Evolutionary conservation across 2,329 filamentous ascomycete genomes (phyloP), one percentile per base, ranked within the genome.

Genomic region (Sporothrix inflata): DNA sequence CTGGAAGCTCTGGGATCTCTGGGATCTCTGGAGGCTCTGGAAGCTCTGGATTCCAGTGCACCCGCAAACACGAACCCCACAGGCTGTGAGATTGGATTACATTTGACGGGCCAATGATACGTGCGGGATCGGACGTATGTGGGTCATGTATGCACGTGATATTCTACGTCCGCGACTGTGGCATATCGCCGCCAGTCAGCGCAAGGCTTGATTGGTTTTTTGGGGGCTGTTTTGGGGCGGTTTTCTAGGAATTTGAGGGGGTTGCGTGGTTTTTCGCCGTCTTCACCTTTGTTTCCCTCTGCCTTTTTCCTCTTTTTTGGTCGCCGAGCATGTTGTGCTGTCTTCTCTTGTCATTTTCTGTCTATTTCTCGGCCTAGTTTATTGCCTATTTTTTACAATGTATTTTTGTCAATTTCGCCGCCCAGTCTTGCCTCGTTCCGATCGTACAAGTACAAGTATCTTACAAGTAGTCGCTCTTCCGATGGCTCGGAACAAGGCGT

Each of bases 71-170:
- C 7, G 11, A 16, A 14, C 55, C 55, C 55, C 27, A n/a, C 30
- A 21, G 19, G 61, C 61, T 27, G 60, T 21, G 34, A 63, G 34
- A 42, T 63, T 42, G 38, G 34, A 65, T 65, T 65, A 27, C 60
- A 38, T 45, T 45, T 65, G n/a, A 45, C 40, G 40, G 61, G 24
- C 40, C 42, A 66, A 49, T 66, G 42, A 21, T 19, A 4, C 21
- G 42, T 27, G 16, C 24, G 61, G 40, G 9, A 66, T 27, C 12
- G 24, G 8, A 24, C 21, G 40, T 45, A 3, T 49, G 42, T 66
- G 61, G 61, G 24, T 30, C 61, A 4, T 4, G 1, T 12, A 1
- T 34, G 21, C 40, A 66, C 42, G 61, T 66, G 61, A 63, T 63
- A 24, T 11, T 21, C 11, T 16, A 4, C 51, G 1, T 12, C 24